Percentiles rank a stretch among this genome's conserved stretches.
Evolutionary conservation across 1,284 basidiomycete genomes (phyloP).

Genomic region (Agaricales sp.): DNA sequence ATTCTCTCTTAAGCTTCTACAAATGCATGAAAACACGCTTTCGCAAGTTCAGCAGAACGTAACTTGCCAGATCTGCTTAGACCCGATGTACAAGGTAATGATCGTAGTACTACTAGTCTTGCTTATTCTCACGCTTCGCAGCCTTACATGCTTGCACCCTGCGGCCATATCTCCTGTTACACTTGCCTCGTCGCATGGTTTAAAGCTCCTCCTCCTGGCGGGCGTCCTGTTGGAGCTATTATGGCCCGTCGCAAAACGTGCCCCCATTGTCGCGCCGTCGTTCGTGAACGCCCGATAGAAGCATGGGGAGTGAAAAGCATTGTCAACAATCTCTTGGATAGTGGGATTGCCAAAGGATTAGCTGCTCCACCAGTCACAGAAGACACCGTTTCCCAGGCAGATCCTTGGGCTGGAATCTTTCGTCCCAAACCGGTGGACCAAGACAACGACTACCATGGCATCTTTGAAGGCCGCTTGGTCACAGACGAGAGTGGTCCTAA

Average conservation of each 20-base stretch:
- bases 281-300: conserved; percentile 53
- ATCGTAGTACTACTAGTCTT: not conserved
- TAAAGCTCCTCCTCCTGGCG: conserved; percentile 27
- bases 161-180: conserved; percentile 66
- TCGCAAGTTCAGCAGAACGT: conserved; percentile 45
- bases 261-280: conserved; percentile 57
- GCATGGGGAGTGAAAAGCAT: conserved; percentile 66
- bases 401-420: conserved; percentile 61
- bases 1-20: conserved; percentile 25
- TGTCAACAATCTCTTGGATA: conserved; percentile 40
- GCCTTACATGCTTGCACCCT: conserved; percentile 62
- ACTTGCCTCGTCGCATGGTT: conserved; percentile 69
- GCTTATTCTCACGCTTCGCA: conserved; percentile 17
- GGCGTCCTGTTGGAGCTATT: conserved; percentile 11
- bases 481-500: conserved; percentile 22
- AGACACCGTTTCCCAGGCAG: conserved; percentile 14
- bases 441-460: conserved; percentile 8
- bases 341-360: conserved; percentile 32
- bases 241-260: conserved; percentile 48
- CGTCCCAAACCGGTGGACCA: conserved; percentile 13
- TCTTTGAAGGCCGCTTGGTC: conserved; percentile 12
- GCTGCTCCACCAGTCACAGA: conserved; percentile 3
- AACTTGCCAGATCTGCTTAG: conserved; percentile 67
- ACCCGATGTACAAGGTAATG: conserved; percentile 39
- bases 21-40: conserved; percentile 39